Percentiles rank a stretch among this genome's conserved stretches.
Conservation (phyloP, 257 asterid species). For the Solanum ahanhuiri region DNA sequence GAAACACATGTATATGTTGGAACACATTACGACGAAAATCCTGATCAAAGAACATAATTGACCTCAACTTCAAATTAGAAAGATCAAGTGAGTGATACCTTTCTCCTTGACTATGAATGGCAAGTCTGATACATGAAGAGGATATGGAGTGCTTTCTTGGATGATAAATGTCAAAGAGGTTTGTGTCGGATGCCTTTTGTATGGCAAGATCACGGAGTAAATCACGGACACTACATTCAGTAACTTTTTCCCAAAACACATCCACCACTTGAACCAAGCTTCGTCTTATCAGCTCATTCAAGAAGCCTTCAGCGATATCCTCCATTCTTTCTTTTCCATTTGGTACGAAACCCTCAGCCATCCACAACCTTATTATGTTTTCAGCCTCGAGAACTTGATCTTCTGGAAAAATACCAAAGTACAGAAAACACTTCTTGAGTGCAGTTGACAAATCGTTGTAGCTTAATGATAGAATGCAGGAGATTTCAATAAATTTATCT, state of each 20-base stretch:
- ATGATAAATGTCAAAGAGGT: background rate
- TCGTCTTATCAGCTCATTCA: background rate
- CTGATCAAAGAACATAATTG: background rate
- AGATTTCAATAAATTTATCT: background rate
- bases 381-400: too few relatives aligned
- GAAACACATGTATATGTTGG: background rate
- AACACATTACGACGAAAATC: rapidly evolving
- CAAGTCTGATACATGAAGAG: background rate
- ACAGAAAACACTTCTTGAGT: background rate
- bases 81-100: background rate
- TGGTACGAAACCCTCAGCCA: background rate
- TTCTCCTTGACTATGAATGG: background rate
- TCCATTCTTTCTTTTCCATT: background rate
- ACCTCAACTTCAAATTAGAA: background rate
- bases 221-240: background rate
- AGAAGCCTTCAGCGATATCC: background rate
- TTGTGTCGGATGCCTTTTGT: background rate
- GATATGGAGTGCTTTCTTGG: background rate
- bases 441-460: background rate
- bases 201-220: slow-evolving; percentile 4
- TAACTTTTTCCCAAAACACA: background rate
- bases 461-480: background rate
- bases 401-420: too few relatives aligned
- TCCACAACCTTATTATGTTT: too few relatives aligned
- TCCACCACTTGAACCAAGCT: background rate